Evolutionary conservation across 2,329 filamentous ascomycete species (phyloP).

Genomic region (Thielaviopsis cerberus): DNA sequence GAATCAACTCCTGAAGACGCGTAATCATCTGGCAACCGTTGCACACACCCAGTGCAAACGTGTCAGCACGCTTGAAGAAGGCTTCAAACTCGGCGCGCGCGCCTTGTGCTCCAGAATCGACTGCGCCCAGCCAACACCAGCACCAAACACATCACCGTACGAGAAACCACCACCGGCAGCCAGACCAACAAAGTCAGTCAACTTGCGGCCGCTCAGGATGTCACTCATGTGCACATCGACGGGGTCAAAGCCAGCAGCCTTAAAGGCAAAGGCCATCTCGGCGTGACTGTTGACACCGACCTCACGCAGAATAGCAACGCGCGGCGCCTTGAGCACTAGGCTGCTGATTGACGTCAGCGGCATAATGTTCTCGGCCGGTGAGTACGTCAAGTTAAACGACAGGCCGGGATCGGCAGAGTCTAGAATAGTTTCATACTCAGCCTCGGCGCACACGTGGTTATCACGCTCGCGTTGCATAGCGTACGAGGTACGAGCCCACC

Average conservation of each 20-base stretch:
- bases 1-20: constrained; percentile 60
- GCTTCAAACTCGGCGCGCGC: constrained; percentile 56
- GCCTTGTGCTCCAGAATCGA: constrained; percentile 69
- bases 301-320: constrained; percentile 80
- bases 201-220: constrained; percentile 59
- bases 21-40: constrained; percentile 95
- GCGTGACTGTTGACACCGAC: constrained; percentile 89
- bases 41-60: constrained; percentile 84
- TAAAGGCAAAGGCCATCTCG: constrained; percentile 97
- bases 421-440: constrained; percentile 57
- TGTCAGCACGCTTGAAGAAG: constrained; percentile 78
- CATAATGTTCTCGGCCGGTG: constrained; percentile 58
- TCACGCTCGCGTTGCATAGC: constrained; percentile 82
- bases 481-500: constrained; percentile 76
- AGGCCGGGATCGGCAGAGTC: constrained; percentile 68
- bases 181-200: constrained; percentile 68
- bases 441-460: constrained; percentile 70
- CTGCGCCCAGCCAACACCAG: constrained; percentile 93
- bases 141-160: constrained; percentile 64
- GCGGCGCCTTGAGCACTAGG: constrained; percentile 38
- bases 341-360: constrained; percentile 36
- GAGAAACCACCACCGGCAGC: constrained; percentile 96
- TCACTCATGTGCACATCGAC: constrained; percentile 97
- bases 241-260: constrained; percentile 72
- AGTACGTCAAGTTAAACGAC: constrained; percentile 64